These are phyloP conservation scores for Buxus sempervirens DNA, from an alignment of 164 flowering plant genomes.

Conservation along the genomic window DNA sequence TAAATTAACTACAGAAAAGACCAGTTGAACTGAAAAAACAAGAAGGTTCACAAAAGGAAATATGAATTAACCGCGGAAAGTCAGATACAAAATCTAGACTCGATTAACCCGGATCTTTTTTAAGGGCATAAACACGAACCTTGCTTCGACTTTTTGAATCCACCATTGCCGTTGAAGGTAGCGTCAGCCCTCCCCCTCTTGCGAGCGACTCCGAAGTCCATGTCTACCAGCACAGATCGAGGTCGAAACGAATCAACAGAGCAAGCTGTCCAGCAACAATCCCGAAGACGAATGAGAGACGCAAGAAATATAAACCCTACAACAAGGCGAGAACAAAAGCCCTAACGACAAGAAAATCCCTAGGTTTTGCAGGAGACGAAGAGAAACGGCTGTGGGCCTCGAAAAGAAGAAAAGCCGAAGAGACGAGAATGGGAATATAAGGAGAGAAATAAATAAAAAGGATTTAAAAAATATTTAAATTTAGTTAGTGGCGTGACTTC, in stretches of 20 bases:
- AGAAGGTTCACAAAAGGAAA: too few relatives aligned
- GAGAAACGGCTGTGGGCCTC: neutral
- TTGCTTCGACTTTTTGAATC: slow-evolving; percentile 26
- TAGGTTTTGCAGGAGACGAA: slow-evolving; percentile 5
- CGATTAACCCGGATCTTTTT: too few relatives aligned
- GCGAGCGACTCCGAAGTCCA: slow-evolving; percentile 25
- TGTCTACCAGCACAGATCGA: neutral
- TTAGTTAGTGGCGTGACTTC: too few relatives aligned
- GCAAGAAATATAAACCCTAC: neutral
- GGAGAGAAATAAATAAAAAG: too few relatives aligned
- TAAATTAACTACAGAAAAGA: neutral
- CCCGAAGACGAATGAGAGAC: neutral
- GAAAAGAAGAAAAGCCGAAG: too few relatives aligned
- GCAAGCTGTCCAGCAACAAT: neutral
- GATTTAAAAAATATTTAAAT: too few relatives aligned
- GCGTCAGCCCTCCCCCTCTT: slow-evolving; percentile 32
- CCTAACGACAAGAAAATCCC: neutral
- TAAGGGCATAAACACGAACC: slow-evolving; percentile 10
- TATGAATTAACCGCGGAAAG: too few relatives aligned
- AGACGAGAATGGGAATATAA: too few relatives aligned
- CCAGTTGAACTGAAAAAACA: too few relatives aligned
- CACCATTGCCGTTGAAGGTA: slow-evolving; percentile 30
- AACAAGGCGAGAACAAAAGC: neutral
- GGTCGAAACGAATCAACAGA: neutral
- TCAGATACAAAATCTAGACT: too few relatives aligned